Conservation (phyloP, 2,329 filamentous ascomycete genomes). For the Exutisphaerella laricina region DNA sequence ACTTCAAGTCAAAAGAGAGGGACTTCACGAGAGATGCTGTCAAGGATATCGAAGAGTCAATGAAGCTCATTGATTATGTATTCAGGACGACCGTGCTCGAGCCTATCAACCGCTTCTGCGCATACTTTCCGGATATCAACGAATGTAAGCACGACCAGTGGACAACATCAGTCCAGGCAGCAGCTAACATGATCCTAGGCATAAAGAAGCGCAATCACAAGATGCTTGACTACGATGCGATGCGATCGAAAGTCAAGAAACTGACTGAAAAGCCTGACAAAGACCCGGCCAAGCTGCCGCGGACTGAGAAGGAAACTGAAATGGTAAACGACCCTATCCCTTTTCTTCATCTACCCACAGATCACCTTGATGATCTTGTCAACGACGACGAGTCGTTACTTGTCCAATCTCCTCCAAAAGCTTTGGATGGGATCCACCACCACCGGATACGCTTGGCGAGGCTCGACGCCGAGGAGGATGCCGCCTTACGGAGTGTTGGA, state of each 20-base stretch:
- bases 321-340: constrained; percentile 46
- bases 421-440: constrained; percentile 22
- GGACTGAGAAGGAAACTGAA: constrained; percentile 92
- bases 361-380: constrained; percentile 3
- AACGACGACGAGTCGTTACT: constrained; percentile 17
- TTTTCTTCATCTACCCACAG: constrained; percentile 17
- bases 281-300: constrained; percentile 91
- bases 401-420: constrained; percentile 26
- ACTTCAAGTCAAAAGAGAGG: constrained; percentile 23
- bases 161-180: too few relatives aligned
- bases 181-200: constrained; percentile 41
- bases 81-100: constrained; percentile 82
- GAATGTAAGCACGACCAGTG: constrained; percentile 59
- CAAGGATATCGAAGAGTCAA: constrained; percentile 13
- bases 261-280: constrained; percentile 98
- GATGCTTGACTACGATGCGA: constrained; percentile 93
- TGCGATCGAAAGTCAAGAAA: constrained; percentile 94
- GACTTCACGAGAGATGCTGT: constrained; percentile 15
- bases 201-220: constrained; percentile 99
- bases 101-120: constrained; percentile 91
- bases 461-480: constrained; percentile 11
- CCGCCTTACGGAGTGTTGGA: constrained; percentile 17
- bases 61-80: constrained; percentile 30
- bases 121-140: constrained; percentile 98
- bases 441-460: neutral